These are phyloP conservation scores for Lactarius pseudohatsudake DNA, from an alignment of 768 basidiomycete species.

Conservation along the genomic window DNA sequence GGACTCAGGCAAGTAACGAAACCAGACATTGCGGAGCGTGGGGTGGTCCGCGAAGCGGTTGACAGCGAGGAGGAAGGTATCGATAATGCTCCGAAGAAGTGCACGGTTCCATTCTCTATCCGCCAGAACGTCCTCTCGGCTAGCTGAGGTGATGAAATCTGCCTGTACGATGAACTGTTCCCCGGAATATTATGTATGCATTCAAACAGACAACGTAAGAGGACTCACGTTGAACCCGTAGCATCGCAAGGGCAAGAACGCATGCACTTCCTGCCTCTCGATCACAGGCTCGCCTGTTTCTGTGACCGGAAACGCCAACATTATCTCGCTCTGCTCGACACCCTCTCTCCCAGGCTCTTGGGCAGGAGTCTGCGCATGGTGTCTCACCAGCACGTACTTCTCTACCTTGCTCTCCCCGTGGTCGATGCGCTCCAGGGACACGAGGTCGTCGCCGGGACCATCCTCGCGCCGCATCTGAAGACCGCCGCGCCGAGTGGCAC, in stretches of 20 bases:
- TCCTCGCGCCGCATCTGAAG: constrained; percentile 15
- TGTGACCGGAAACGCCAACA: constrained; percentile 32
- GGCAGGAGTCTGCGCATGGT: constrained; percentile 17
- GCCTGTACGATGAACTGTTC: constrained; percentile 36
- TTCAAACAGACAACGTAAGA: background rate
- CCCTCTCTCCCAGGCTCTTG: constrained; percentile 27
- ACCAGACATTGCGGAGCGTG: constrained; percentile 30
- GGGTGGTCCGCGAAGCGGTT: constrained; percentile 25
- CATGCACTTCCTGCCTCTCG: constrained; percentile 29
- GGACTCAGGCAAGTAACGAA: constrained; percentile 31
- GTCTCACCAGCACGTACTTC: constrained; percentile 23
- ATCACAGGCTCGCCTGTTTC: constrained; percentile 21
- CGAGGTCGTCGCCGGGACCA: constrained; percentile 8
- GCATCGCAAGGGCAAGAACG: constrained; percentile 32
- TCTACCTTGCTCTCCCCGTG: background rate
- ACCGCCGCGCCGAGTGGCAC: background rate
- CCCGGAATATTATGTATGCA: background rate
- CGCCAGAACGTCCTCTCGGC: constrained; percentile 33
- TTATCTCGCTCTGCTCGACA: constrained; percentile 29
- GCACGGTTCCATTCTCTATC: constrained; percentile 32
- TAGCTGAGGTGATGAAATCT: constrained; percentile 35
- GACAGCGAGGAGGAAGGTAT: constrained; percentile 32
- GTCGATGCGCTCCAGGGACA: constrained; percentile 7
- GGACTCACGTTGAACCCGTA: constrained; percentile 32
- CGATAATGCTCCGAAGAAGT: constrained; percentile 29